Conservation (phyloP, 2,329 filamentous ascomycete species). For the Ascochyta rabiei region DNA sequence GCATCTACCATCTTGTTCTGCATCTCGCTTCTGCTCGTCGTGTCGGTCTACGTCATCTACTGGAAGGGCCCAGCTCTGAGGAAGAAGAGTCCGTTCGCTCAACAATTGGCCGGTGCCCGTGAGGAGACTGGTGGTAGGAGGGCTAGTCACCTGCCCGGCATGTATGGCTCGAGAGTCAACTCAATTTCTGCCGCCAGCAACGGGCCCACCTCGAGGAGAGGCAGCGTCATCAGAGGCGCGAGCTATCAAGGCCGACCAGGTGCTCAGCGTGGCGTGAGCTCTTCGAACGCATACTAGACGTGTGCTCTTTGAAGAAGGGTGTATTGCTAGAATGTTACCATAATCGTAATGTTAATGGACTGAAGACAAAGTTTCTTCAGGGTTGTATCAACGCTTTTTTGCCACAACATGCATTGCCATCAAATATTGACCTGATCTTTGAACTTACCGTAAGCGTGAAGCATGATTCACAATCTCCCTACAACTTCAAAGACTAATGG, state of each 20-base stretch:
- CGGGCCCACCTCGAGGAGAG: conserved; percentile 32
- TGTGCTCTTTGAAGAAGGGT: background rate
- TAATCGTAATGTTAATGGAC: background rate
- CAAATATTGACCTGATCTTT: no score
- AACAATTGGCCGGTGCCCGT: conserved; percentile 48
- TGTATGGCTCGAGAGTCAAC: conserved; percentile 41
- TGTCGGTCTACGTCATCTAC: conserved; percentile 55
- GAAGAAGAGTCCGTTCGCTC: conserved; percentile 60
- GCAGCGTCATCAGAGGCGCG: conserved; percentile 37
- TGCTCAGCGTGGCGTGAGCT: conserved; percentile 3
- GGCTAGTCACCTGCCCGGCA: conserved; percentile 38
- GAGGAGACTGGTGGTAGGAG: conserved; percentile 42
- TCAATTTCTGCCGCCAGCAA: conserved; percentile 29
- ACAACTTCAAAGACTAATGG: no score
- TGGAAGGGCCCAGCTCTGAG: conserved; percentile 63
- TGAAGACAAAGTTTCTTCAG: background rate
- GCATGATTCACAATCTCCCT: no score
- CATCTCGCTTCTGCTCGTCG: conserved; percentile 54
- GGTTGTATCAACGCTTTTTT: no score
- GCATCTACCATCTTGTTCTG: conserved; percentile 63
- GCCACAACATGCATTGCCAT: no score
- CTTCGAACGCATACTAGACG: background rate
- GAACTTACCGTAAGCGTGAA: no score
- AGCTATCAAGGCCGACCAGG: conserved; percentile 21
- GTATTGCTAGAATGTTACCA: background rate